Percentiles rank a stretch among this genome's conserved stretches.
These are phyloP conservation scores for Syncephalis plumigaleata DNA, from an alignment of 371 early-diverging fungal species.

Conservation along the genomic window DNA sequence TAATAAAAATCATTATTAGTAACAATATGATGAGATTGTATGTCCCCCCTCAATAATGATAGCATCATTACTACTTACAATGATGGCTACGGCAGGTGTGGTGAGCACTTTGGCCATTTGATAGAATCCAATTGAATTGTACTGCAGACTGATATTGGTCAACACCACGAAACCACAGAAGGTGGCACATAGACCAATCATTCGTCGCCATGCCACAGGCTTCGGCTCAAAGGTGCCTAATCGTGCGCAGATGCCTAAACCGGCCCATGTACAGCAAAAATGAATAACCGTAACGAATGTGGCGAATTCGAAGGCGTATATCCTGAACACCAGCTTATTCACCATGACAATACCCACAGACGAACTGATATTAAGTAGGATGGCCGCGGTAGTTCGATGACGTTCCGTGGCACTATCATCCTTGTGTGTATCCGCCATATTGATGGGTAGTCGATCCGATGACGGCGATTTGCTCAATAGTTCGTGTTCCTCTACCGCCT, in stretches of 20 bases:
- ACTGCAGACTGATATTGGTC: conserved; percentile 14
- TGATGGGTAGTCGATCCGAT: no score
- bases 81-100: conserved; percentile 9
- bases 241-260: conserved; percentile 9
- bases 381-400: conserved; percentile 1
- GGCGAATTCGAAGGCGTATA: conserved; percentile 10
- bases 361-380: conserved; percentile 9
- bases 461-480: no score
- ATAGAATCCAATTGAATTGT: conserved; percentile 16
- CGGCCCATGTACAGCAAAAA: conserved; percentile 10
- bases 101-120: conserved; percentile 19
- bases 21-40: no score
- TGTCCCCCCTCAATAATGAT: no score
- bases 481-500: no score
- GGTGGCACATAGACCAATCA: conserved; percentile 7
- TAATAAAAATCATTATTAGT: no score
- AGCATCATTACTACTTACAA: not conserved
- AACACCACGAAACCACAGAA: conserved; percentile 18
- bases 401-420: no score
- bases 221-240: conserved; percentile 10
- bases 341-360: conserved; percentile 13
- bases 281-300: conserved; percentile 13
- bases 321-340: conserved; percentile 12
- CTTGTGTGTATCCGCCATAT: no score
- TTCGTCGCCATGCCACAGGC: conserved; percentile 2